Evolutionary conservation across 2,329 filamentous ascomycete species (phyloP), one percentile per base, ranked within the genome.

Genomic region (Scedosporium minutisporum): DNA sequence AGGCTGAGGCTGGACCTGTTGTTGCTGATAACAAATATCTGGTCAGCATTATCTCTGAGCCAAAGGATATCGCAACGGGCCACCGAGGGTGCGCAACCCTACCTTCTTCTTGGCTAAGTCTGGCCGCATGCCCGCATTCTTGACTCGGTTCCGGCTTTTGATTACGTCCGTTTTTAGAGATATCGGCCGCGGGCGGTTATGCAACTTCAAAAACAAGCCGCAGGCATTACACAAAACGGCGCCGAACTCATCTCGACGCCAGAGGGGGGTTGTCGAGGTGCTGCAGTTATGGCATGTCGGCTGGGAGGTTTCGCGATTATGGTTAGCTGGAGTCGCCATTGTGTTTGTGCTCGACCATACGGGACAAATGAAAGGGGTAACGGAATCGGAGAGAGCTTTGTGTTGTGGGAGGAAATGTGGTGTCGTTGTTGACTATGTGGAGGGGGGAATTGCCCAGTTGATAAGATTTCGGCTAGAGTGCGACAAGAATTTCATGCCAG

Each of bases 161-260:
- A 99, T 99, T 68, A 97, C 93, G 80, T 99, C 95, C 58, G 95
- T 97, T 82, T 99, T 99, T 70, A 99, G 84, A 69, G 91, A 96
- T 74, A 96, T 97, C 68, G 95, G 95, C 63, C 95, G 88, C 65
- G 95, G 87, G 27, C 93, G 89, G 66, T 93, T 93, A 74, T 99
- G 95, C 68, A 99, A 83, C 82, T 99, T 99, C 71, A 97, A 84
- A 76, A 97, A 99, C 63, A 99, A 84, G 64, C 95, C 95, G 77
- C 95, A 99, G 71, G 95, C 95, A 78, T 99, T 99, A 86, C 95
- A 99, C 61, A 99, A 88, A 44, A 99, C 93, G 0, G 92, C 89
- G 68, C 95, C 95, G 70, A 89, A 86, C 79, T 99, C 95, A 82
- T 99, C 95, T 79, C 95, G 89, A 70, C 95, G 90, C 95, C 95